Percentiles rank a stretch among this genome's conserved stretches.
Conservation (phyloP, 495 filamentous ascomycete species). For the Cercophora samala region DNA sequence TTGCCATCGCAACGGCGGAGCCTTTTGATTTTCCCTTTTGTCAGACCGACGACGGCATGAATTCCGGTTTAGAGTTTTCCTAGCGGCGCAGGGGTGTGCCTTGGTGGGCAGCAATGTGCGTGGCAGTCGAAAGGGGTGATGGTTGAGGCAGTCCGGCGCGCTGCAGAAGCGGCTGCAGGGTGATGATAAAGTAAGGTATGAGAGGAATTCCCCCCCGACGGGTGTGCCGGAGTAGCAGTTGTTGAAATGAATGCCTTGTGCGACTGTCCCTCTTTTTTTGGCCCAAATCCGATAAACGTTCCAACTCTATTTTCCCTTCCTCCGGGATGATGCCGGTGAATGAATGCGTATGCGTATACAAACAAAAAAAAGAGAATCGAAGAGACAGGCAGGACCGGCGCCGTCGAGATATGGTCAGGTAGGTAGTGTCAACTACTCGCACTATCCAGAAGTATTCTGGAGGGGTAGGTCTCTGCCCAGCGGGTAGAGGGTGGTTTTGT, state of each 20-base stretch:
- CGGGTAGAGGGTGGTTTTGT: conserved; percentile 4
- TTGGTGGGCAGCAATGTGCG: too few relatives aligned
- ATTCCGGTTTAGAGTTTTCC: not conserved
- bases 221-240: conserved; percentile 16
- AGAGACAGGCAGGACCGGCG: conserved; percentile 13
- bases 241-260: conserved; percentile 17
- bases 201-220: conserved; percentile 22
- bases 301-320: not conserved
- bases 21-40: not conserved
- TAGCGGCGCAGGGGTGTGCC: conserved; percentile 2
- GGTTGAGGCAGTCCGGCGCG: conserved; percentile 9
- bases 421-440: not conserved
- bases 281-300: conserved; percentile 5
- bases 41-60: conserved; percentile 27
- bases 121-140: not conserved
- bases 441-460: not conserved
- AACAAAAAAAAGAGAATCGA: not conserved
- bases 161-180: conserved; percentile 10
- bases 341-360: not conserved
- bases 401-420: conserved; percentile 5
- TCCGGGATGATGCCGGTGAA: not conserved
- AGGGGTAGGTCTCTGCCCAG: not conserved
- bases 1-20: conserved; percentile 57
- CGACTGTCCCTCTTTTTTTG: conserved; percentile 4
- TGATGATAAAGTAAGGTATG: conserved; percentile 9